Evolutionary conservation across 208 protist species (phyloP).

Genomic region (Crithidia fasciculata): DNA sequence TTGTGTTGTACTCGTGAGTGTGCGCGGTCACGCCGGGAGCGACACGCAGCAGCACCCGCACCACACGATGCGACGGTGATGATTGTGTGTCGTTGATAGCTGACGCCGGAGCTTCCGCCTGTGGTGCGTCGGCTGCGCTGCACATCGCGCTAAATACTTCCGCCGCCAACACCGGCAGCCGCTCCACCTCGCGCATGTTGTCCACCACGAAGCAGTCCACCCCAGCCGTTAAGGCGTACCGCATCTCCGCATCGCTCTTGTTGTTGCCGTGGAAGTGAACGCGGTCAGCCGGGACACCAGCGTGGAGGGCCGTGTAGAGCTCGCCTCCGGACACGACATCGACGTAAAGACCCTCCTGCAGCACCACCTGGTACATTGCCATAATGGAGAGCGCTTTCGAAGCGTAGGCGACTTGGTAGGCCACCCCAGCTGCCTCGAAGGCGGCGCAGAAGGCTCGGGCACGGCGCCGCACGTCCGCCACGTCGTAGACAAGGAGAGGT

Average conservation of each 20-base stretch:
- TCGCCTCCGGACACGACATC: constrained; percentile 14
- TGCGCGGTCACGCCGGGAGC: constrained; percentile 14
- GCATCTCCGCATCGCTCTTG: constrained; percentile 18
- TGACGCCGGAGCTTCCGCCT: too few species aligned
- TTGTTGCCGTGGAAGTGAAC: constrained; percentile 29
- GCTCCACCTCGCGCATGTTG: constrained; percentile 15
- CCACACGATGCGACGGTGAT: background rate
- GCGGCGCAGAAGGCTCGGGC: constrained; percentile 10
- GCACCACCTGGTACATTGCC: constrained; percentile 16
- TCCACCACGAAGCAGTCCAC: constrained; percentile 23
- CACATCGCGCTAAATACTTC: background rate
- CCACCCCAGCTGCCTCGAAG: constrained; percentile 1
- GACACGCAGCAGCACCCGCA: constrained; percentile 15
- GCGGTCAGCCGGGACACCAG: constrained; percentile 4
- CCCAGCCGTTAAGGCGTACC: background rate
- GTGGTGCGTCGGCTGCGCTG: background rate
- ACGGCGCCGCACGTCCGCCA: constrained; percentile 2
- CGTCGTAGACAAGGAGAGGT: constrained; percentile 15
- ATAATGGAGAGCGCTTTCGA: constrained; percentile 16
- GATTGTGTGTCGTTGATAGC: too few species aligned
- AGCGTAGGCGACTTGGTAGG: constrained; percentile 23
- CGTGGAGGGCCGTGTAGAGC: constrained; percentile 17
- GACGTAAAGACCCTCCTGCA: constrained; percentile 5
- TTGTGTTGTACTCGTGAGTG: constrained; percentile 25
- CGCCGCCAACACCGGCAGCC: constrained; percentile 7